Percentiles rank a stretch among this genome's conserved stretches.
Conservation (phyloP, 2,329 filamentous ascomycete genomes). For the Phyllosticta citribraziliensis region DNA sequence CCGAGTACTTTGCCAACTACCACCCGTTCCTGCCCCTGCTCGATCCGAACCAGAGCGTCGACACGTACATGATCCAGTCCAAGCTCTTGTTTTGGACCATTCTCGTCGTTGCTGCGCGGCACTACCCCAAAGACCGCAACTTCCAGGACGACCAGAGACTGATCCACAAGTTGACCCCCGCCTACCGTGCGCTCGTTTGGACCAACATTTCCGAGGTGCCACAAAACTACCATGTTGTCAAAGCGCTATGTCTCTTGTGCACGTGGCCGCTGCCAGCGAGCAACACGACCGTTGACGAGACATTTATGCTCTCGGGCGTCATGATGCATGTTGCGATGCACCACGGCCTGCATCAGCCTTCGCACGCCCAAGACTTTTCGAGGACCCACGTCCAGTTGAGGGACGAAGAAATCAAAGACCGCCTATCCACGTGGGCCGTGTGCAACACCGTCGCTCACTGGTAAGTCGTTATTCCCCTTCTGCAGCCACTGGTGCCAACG, state of each 20-base stretch:
- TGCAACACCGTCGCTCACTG: constrained; percentile 76
- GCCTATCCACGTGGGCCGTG: constrained; percentile 72
- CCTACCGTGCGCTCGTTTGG: constrained; percentile 64
- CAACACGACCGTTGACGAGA: constrained; percentile 69
- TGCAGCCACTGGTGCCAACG: constrained; percentile 9
- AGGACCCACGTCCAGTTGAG: constrained; percentile 64
- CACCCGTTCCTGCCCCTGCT: constrained; percentile 72
- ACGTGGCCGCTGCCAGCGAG: constrained; percentile 78
- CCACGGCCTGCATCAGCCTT: constrained; percentile 71
- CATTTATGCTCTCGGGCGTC: constrained; percentile 69
- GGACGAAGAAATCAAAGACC: constrained; percentile 68
- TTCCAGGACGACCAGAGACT: constrained; percentile 48
- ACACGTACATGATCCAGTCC: constrained; percentile 67
- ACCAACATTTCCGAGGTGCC: constrained; percentile 67
- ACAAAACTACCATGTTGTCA: constrained; percentile 70
- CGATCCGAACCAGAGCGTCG: constrained; percentile 51
- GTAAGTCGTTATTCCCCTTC: constrained; percentile 27
- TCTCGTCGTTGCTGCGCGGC: constrained; percentile 62
- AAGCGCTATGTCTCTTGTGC: constrained; percentile 69
- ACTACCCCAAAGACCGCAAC: constrained; percentile 53
- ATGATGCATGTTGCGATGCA: constrained; percentile 85
- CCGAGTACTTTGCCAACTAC: constrained; percentile 65
- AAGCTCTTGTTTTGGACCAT: constrained; percentile 81
- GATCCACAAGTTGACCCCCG: constrained; percentile 55
- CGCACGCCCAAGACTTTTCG: constrained; percentile 75